These are phyloP conservation scores for Malus hybrid DNA, from an alignment of 331 rosid genomes.

Conservation along the genomic window DNA sequence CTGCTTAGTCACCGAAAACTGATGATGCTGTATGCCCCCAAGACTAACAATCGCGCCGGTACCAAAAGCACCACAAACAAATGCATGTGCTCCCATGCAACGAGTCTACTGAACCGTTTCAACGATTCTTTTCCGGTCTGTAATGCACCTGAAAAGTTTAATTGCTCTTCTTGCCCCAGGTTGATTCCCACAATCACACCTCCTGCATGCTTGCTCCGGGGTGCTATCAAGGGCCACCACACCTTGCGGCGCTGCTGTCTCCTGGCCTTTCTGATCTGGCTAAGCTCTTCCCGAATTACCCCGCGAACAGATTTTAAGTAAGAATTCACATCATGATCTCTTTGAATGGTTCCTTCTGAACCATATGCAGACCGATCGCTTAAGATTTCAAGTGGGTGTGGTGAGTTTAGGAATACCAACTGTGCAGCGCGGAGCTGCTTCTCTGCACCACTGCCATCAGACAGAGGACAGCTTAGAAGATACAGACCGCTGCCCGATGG, in stretches of 20 bases:
- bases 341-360: conserved; percentile 67
- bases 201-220: conserved; percentile 17
- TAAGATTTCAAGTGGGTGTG: conserved; percentile 89
- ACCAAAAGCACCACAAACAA: conserved; percentile 61
- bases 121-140: conserved; percentile 60
- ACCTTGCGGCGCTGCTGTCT: conserved; percentile 57
- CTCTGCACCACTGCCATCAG: conserved; percentile 32
- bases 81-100: conserved; percentile 75
- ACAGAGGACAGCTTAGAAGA: conserved; percentile 36
- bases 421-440: conserved; percentile 64
- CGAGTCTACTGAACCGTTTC: conserved; percentile 62
- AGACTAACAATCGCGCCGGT: conserved; percentile 55
- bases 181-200: conserved; percentile 38
- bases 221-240: conserved; percentile 65
- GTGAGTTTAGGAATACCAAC: conserved; percentile 59
- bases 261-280: conserved; percentile 42
- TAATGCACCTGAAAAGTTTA: conserved; percentile 52
- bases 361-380: conserved; percentile 85
- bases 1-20: conserved; percentile 13
- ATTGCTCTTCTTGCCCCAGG: conserved; percentile 38
- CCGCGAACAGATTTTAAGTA: conserved; percentile 56
- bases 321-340: conserved; percentile 94
- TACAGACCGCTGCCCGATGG: conserved; percentile 87
- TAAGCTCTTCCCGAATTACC: conserved; percentile 71
- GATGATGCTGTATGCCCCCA: conserved; percentile 40